Evolutionary conservation across 768 basidiomycete species (phyloP).

Genomic region (Rossbeevera mucosa): DNA sequence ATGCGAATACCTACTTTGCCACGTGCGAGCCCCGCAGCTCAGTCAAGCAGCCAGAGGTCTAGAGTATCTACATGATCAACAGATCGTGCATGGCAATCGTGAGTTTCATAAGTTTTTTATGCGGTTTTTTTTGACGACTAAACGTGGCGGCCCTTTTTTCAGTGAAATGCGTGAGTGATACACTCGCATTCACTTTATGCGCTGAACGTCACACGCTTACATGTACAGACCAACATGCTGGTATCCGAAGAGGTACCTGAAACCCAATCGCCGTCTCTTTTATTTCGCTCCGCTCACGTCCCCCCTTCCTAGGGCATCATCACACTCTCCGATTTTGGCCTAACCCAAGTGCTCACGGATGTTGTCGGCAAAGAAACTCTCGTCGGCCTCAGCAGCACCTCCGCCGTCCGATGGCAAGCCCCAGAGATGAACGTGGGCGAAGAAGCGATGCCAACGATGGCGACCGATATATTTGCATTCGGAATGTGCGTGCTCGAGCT

Average conservation of each 20-base stretch:
- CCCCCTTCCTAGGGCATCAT: slow-evolving; percentile 41
- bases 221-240: slow-evolving; percentile 50
- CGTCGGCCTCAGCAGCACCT: slow-evolving; percentile 41
- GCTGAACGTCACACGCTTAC: slow-evolving; percentile 1
- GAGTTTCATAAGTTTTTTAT: slow-evolving; percentile 24
- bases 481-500: slow-evolving; percentile 60
- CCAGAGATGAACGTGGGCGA: slow-evolving; percentile 53
- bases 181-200: neutral
- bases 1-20: neutral
- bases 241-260: slow-evolving; percentile 43
- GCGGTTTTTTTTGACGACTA: neutral
- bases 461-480: slow-evolving; percentile 54
- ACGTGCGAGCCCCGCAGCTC: slow-evolving; percentile 31
- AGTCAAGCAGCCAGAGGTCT: slow-evolving; percentile 53
- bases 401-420: slow-evolving; percentile 55
- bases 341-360: slow-evolving; percentile 57
- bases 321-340: slow-evolving; percentile 59
- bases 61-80: slow-evolving; percentile 49
- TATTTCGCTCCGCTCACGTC: neutral
- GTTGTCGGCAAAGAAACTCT: slow-evolving; percentile 47
- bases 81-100: slow-evolving; percentile 60
- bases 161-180: slow-evolving; percentile 60
- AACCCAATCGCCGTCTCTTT: neutral
- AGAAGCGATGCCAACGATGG: slow-evolving; percentile 38
- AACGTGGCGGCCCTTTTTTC: neutral